Base-by-base conservation (phyloP, 1,284 basidiomycete genomes). In the Ganoderma resinaceum region DNA sequence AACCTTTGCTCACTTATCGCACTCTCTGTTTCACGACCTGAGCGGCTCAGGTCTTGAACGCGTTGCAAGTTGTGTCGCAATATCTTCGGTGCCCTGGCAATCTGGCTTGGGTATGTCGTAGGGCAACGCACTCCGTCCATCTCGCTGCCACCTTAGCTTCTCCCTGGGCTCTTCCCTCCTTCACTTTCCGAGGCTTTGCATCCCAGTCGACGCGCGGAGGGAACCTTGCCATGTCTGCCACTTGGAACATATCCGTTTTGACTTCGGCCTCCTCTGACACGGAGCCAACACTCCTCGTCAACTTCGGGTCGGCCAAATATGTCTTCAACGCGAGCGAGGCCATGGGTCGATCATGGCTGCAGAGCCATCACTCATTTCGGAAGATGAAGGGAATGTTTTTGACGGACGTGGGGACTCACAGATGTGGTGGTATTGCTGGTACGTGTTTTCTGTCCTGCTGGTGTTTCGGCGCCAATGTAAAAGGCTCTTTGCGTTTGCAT, bases 271-370 rank as follows among this genome's bases (percentile, higher is more conserved):
- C 93, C 2, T 88, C 91, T 18, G 94, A 96, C 78, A 92, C 94
- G 1, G 92, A 95, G 73, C 89, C 95, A 0, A 86, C 90, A 3
- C 81, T 97, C 35, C 81, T 93, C 69, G 81, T 96, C 67, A 84
- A 87, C 6, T 95, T 95, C 76, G 92, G 94, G 74, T 85, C 88
- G 61, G 89, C 86, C 8, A 92, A 94, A 75, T 97, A 96, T 74
- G 84, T 96, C 62, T 95, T 97, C 84, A 96, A 97, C 79, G 90
- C 85, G 2, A 91, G 93, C 6, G 95, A 97, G 78, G 94, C 92
- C 66, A 91, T 91, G 0, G 90, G 90, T 62, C 83, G 96, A 40
- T 81, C 91, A 0, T 92, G 92, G 74, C 80, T 91, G 8, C 91
- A 96, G 80, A 89, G 89, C 72, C 83, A 82, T 68, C 80, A 86